These are phyloP conservation scores for Syncephalis fuscata DNA, from an alignment of 371 early-diverging fungal genomes.

Conservation along the genomic window DNA sequence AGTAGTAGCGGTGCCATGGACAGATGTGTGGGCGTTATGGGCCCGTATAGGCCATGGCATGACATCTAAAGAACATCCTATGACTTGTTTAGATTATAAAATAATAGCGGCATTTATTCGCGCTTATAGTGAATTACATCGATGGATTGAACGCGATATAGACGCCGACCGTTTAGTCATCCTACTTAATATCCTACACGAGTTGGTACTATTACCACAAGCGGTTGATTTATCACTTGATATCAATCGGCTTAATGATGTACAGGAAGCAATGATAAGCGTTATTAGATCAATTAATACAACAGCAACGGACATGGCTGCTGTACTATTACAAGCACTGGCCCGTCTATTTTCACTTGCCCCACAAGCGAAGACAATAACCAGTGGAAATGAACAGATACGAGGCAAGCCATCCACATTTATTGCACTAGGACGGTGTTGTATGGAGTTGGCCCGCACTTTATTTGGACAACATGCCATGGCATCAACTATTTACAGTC, in stretches of 20 bases:
- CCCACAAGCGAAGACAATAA: slow-evolving; percentile 4
- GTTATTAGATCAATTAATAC: not conserved
- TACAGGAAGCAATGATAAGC: not conserved
- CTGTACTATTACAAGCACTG: not conserved
- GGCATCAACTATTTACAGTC: slow-evolving; percentile 31
- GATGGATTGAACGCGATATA: not conserved
- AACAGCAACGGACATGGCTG: not conserved
- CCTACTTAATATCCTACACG: not conserved
- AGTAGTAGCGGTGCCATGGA: slow-evolving; percentile 32
- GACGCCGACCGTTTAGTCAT: not conserved
- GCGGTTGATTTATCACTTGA: not conserved
- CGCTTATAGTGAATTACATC: slow-evolving; percentile 9
- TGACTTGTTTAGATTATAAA: slow-evolving; percentile 3
- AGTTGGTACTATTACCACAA: not conserved
- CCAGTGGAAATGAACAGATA: slow-evolving; percentile 8
- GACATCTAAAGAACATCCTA: slow-evolving; percentile 10
- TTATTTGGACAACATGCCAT: slow-evolving; percentile 33
- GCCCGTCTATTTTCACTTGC: not conserved
- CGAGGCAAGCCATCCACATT: slow-evolving; percentile 21
- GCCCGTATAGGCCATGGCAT: slow-evolving; percentile 50
- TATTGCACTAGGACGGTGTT: slow-evolving; percentile 55
- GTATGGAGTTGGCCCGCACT: slow-evolving; percentile 31
- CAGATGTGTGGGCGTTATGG: slow-evolving; percentile 63
- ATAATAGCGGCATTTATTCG: slow-evolving; percentile 12
- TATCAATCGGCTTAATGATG: not conserved